Evolutionary conservation across 1,284 basidiomycete genomes (phyloP), one percentile per base, ranked within the genome.

Genomic region (Papiliotrema fonsecae): DNA sequence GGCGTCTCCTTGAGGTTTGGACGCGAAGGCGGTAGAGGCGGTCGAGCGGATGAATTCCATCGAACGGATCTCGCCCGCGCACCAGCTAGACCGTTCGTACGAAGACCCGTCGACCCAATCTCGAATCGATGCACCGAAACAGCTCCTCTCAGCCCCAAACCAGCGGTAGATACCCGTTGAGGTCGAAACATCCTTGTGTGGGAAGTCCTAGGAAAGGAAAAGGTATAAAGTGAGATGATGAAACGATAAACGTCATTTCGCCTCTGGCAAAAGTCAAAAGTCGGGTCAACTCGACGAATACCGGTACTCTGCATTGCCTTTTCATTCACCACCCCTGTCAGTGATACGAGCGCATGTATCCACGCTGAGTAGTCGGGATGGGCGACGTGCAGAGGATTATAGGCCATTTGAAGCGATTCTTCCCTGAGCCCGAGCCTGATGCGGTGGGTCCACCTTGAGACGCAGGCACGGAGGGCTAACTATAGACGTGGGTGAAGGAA

Each of bases 401-500:
- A 18, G 41, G 55, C 5, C 47, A 42, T 42, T 28, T 42, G 25
- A 42, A 28, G 40, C 21, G 25, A 19, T 27, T 22, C n/a, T 30
- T 16, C 49, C 62, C 67, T 0, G 44, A 52, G 19, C 69, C 69
- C 2, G 47, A 57, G 27, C 50, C 64, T 19, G 60, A 65, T 52
- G 60, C 61, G 34, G 68, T 70, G 34, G 42, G 65, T 51, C 31
- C 27, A 7, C 40, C 3, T 14, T 37, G 34, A 11, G 4, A 16
- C 24, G 6, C 11, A 47, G 25, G 14, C 26, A 11, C 40, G 40
- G 34, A 11, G 13, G 28, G 34, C 34, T 7, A 32, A 35, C 47
- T 34, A 26, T 26, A 69, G 66, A 42, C 21, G 24, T 70, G 67
- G 67, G 61, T 68, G 1, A 21, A 43, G 25, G 49, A 60, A n/a